Base-by-base conservation (phyloP, 2,329 filamentous ascomycete species). In the Colletotrichum tropicicola region DNA sequence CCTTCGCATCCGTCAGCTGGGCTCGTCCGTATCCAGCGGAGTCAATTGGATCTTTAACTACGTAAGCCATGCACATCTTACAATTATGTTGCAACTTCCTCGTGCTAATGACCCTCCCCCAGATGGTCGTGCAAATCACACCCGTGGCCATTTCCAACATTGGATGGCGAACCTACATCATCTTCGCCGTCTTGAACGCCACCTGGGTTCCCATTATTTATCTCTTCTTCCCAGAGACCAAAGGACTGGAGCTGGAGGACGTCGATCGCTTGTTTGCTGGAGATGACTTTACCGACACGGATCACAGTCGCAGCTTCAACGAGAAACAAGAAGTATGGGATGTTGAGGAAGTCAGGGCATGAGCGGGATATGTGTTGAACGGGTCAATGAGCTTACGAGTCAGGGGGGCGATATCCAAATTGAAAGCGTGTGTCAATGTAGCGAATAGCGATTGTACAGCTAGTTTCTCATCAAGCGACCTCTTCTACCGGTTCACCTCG, bases 161-260 rank as follows among this genome's bases (percentile, higher is more conserved):
- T n/a, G 61, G 61, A 1, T 65, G 61, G 61, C 67, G 57, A 8
- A 73, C 72, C 0, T 75, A 73, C 57, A 72, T 75, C 43, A 72
- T 74, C 21, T 75, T 74, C 35, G 70, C 72, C 3, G 68, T 73
- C 2, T 57, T 74, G 6, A 75, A 75, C 32, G 69, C 71, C 1
- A 49, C 64, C 0, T 75, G 73, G 44, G 69, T 74, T 0, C 74
- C 74, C 0, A 68, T 73, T 9, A 73, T 75, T 13, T 77, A 75
- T 41, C 71, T 74, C 10, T 75, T 71, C 67, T 76, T 74, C 55
- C 74, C 73, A 0, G 74, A 76, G 12, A 75, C 74, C 1, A 74
- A 73, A 35, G 72, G 72, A 0, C 62, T 80, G 64, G 68, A 81
- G 78, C 68, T 85, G 76, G 58, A 87, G 76, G 67, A 77, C 73